Base-by-base conservation (phyloP, 2,329 filamentous ascomycete genomes). In the Penicillium paneum region DNA sequence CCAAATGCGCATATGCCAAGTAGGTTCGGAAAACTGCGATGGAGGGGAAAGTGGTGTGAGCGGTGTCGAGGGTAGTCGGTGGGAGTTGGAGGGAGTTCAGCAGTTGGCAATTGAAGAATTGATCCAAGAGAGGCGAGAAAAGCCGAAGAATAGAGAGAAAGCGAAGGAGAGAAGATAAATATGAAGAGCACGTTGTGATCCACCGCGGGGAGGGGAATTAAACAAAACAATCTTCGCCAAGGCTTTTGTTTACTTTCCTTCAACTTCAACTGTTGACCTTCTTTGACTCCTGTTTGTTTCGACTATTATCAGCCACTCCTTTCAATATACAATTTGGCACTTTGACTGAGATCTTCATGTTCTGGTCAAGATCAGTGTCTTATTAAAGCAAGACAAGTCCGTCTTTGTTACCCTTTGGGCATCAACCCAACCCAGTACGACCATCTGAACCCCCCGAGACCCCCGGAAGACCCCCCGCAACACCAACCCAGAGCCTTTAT, bases 181-280 rank as follows among this genome's bases (percentile, higher is more conserved):
- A 49, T 48, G 44, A 43, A 53, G 41, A 41, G 13, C 46, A 48
- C 52, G 38, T 53, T 56, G 34, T 36, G 58, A 56, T 65, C 61
- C 59, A 63, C 62, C 63, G 63, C 63, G 63, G 63, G 63, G 62
- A 61, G 59, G 60, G 48, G 52, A 55, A 54, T n/a, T n/a, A n/a
- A 62, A 57, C 61, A 64, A 64, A 63, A 61, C 60, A 61, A 62
- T 52, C 42, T 44, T 28, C 24, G 55, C 60, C 63, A 62, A 64
- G 63, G 57, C 53, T 54, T 56, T 63, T 65, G 61, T 65, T 65
- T 65, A 64, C 61, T 64, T 64, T 57, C 59, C 60, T 61, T 38
- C 50, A 49, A 48, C 56, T 52, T 49, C 57, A 60, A 50, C 44
- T 57, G 56, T 62, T 63, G 60, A 61, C 59, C 60, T 52, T 58